Evolutionary conservation across 2,329 filamentous ascomycete species (phyloP).

Genomic region (Trichoderma harzianum): DNA sequence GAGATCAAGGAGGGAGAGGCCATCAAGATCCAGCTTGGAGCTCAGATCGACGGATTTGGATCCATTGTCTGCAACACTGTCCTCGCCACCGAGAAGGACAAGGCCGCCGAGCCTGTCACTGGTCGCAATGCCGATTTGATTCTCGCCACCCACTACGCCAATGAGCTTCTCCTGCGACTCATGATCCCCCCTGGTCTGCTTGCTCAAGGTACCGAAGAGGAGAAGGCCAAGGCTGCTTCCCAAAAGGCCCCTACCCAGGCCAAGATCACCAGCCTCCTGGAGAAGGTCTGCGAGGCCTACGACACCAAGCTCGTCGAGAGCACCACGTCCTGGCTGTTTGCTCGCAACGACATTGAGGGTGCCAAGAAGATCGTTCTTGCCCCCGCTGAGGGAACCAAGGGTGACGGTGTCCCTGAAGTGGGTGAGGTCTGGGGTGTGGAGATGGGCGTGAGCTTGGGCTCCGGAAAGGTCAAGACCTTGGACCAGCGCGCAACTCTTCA

Average conservation of each 20-base stretch:
- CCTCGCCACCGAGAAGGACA: slow-evolving; percentile 62
- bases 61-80: slow-evolving; percentile 95
- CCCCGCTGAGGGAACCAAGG: slow-evolving; percentile 81
- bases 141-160: slow-evolving; percentile 89
- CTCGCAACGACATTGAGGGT: slow-evolving; percentile 95
- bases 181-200: slow-evolving; percentile 89
- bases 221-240: slow-evolving; percentile 85
- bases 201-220: slow-evolving; percentile 80
- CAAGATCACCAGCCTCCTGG: slow-evolving; percentile 81
- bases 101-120: slow-evolving; percentile 61
- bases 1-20: slow-evolving; percentile 81
- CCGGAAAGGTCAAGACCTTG: slow-evolving; percentile 91
- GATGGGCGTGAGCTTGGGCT: slow-evolving; percentile 84
- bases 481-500: slow-evolving; percentile 87
- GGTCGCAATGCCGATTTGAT: slow-evolving; percentile 83
- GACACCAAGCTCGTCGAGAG: slow-evolving; percentile 93
- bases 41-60: slow-evolving; percentile 95
- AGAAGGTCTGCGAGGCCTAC: slow-evolving; percentile 89
- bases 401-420: slow-evolving; percentile 82
- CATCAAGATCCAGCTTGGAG: slow-evolving; percentile 98
- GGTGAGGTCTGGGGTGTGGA: slow-evolving; percentile 98
- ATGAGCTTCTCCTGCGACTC: slow-evolving; percentile 86
- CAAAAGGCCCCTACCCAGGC: slow-evolving; percentile 80
- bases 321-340: slow-evolving; percentile 96
- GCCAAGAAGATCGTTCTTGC: slow-evolving; percentile 96